Base-by-base conservation (phyloP, 306 rosid species). In the Fagus crenata region DNA sequence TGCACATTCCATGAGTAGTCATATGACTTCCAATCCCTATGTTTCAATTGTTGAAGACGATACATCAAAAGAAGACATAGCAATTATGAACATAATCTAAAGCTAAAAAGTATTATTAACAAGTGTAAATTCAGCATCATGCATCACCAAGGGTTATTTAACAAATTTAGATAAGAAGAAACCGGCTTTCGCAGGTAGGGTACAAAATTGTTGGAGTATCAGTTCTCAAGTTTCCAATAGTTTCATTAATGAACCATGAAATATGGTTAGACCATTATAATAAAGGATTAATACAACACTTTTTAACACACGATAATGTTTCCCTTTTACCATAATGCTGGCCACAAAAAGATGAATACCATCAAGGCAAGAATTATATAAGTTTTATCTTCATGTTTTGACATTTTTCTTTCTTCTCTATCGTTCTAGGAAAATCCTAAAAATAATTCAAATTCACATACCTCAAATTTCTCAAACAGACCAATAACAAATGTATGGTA, bases 401-500 rank as follows among this genome's bases (percentile, higher is more conserved):
- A 18, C 49, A 49, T 32, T 53, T 58, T 54, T 37, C 58, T 55
- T 53, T 61, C 70, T 46, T 53, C 72, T 67, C 53, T 56, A 58
- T 73, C 49, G 60, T 40, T 56, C 67, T 41, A 41, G 61, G 53
- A 73, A 55, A 64, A 60, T 53, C 56, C 42, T 8, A 12, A 15
- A 79, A 31, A 55, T 40, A 35, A 22, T 40, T 67, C 39, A 54
- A 49, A 28, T 53, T 31, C 71, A 80, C 77, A 53, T 63, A 90
- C 99, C 93, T 88, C 92, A 84, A 83, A 88, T 59, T 88, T 92
- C 73, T 86, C 82, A 78, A 92, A 92, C 67, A 65, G 72, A 8
- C 97, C 97, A 78, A 88, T 43, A 71, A 89, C 89, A 86, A 88
- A 92, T 0, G 83, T 80, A 12, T 81, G 89, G 79, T 87, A 75